Conservation (phyloP, 495 filamentous ascomycete species). For the Podospora conica region DNA sequence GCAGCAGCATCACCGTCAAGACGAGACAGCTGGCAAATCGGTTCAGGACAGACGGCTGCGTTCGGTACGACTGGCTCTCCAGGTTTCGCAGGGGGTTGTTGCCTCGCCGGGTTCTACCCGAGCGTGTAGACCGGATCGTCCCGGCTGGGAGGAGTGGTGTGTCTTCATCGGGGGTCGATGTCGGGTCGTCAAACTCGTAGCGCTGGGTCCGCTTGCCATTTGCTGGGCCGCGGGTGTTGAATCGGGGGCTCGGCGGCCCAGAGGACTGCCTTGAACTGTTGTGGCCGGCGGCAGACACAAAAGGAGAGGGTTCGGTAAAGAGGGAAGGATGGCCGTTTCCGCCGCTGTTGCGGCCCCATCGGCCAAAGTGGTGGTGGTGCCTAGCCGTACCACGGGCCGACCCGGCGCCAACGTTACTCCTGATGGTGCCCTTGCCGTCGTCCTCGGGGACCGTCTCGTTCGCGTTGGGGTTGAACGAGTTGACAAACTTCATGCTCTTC, state of each 20-base stretch:
- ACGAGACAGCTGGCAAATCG: slow-evolving; percentile 76
- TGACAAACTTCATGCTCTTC: slow-evolving; percentile 98
- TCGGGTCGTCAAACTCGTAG: slow-evolving; percentile 51
- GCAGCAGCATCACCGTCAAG: slow-evolving; percentile 62
- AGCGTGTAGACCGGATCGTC: slow-evolving; percentile 50
- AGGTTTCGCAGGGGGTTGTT: slow-evolving; percentile 57
- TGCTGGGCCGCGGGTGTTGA: slow-evolving; percentile 21
- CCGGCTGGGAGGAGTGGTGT: slow-evolving; percentile 63
- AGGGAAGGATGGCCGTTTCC: slow-evolving; percentile 64
- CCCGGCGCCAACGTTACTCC: slow-evolving; percentile 54
- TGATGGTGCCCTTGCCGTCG: slow-evolving; percentile 53
- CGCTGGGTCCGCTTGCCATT: slow-evolving; percentile 24
- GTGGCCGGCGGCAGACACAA: slow-evolving; percentile 36
- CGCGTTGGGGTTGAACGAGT: slow-evolving; percentile 60
- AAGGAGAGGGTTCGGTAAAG: slow-evolving; percentile 73
- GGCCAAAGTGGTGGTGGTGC: slow-evolving; percentile 67
- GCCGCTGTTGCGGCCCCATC: slow-evolving; percentile 55
- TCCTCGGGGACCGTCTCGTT: slow-evolving; percentile 57
- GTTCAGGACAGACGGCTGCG: slow-evolving; percentile 55
- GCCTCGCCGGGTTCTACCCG: slow-evolving; percentile 55
- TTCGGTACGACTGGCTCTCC: slow-evolving; percentile 65
- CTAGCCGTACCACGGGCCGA: slow-evolving; percentile 59
- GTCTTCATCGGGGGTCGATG: slow-evolving; percentile 81
- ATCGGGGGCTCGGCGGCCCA: slow-evolving; percentile 50
- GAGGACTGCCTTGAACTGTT: slow-evolving; percentile 52